Evolutionary conservation across 225 moss, liverwort and hornwort genomes (phyloP).

Genomic region (Sphagnum contortum): DNA sequence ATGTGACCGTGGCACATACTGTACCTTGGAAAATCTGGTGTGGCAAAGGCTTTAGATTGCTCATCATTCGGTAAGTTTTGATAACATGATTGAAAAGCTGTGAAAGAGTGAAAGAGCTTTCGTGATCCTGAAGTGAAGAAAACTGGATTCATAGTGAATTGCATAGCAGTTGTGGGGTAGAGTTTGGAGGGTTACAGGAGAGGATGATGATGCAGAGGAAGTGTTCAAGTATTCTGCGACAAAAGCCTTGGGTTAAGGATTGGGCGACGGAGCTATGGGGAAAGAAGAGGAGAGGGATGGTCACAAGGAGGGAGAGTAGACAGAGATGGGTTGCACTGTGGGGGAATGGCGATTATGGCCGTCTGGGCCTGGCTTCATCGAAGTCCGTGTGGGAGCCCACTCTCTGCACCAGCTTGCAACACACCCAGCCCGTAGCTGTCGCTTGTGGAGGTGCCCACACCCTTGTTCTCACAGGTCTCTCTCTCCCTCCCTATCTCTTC

Average conservation of each 20-base stretch:
- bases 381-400: slow-evolving; percentile 60
- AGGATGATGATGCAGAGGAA: slow-evolving; percentile 20
- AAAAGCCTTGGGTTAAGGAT: slow-evolving; percentile 2
- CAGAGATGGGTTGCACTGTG: slow-evolving; percentile 61
- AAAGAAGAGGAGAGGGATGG: slow-evolving; percentile 5
- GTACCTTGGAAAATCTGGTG: too few species aligned
- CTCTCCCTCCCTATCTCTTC: not conserved
- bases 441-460: slow-evolving; percentile 97
- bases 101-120: too few species aligned
- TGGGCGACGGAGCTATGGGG: slow-evolving; percentile 21
- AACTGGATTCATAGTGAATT: too few species aligned
- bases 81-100: too few species aligned
- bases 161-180: too few species aligned
- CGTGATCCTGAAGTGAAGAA: too few species aligned
- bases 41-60: too few species aligned
- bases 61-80: too few species aligned
- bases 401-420: slow-evolving; percentile 35
- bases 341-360: slow-evolving; percentile 94
- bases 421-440: slow-evolving; percentile 46
- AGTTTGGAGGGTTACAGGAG: not conserved
- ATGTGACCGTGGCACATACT: too few species aligned
- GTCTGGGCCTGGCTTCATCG: slow-evolving; percentile 48
- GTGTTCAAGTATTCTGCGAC: slow-evolving; percentile 4
- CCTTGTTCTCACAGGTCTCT: slow-evolving; percentile 63
- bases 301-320: slow-evolving; percentile 11